Base-by-base conservation (phyloP, 2,329 filamentous ascomycete species). In the Colletotrichum sp. region DNA sequence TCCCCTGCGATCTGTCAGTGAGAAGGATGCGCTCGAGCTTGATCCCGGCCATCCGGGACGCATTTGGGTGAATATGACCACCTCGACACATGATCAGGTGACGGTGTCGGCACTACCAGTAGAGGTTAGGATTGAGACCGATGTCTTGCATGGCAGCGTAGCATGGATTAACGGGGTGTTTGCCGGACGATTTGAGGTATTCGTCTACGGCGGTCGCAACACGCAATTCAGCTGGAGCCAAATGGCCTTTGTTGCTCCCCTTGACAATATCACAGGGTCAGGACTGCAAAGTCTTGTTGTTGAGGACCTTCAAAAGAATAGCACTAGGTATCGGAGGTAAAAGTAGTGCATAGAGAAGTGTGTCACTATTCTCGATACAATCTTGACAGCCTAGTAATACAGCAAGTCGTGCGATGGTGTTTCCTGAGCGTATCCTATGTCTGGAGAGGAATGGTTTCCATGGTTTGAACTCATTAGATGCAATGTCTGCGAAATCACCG, bases 171-270 rank as follows among this genome's bases (percentile, higher is more conserved):
- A 89, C 72, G 86, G 83, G 9, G 63, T 77, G 1, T 89, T 90
- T 63, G 84, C 77, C 1, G 89, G 89, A 0, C 80, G 89, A 12
- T 91, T 90, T 68, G 89, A 91, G 77, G 89, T 90, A 0, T 90
- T 89, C 75, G 86, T 91, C 1, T 91, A 85, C 77, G 89, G 89
- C 0, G 89, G 89, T 3, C 84, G 83, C 36, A 91, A 91, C 72
- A 86, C 84, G 9, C 74, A 86, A 64, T 88, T 89, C 63, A 90
- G 88, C 36, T 91, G 89, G 89, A 89, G 86, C 75, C 89, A 90
- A 80, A 91, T 91, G 89, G 89, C 89, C 2, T 87, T 91, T 78
- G 89, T 90, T 15, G 89, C 89, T 10, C 89, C 89, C 1, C 72
- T 90, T 48, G 83, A 88, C 9, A 30, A 65, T 6, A 34, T 68